Conservation (phyloP, 345 rosid species). For the Erysimum cheiranthoides region DNA sequence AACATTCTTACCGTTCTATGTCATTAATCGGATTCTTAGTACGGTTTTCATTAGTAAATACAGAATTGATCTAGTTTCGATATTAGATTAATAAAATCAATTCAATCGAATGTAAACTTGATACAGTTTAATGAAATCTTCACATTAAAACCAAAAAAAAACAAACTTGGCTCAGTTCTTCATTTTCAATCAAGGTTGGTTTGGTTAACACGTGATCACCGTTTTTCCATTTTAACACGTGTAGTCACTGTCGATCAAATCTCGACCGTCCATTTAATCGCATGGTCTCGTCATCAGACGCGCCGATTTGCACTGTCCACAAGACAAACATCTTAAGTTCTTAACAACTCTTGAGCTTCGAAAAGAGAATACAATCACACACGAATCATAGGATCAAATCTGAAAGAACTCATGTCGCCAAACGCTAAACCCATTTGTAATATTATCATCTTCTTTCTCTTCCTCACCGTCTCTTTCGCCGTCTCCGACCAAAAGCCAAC, state of each 20-base stretch:
- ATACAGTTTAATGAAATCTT: neutral
- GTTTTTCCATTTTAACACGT: constrained; percentile 19
- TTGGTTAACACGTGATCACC: constrained; percentile 2
- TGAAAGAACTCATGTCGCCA: constrained; percentile 23
- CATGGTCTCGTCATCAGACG: constrained; percentile 7
- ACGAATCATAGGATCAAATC: constrained; percentile 15
- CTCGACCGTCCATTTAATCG: constrained; percentile 27
- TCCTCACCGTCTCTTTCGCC: neutral
- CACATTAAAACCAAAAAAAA: too few species aligned
- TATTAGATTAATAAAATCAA: neutral
- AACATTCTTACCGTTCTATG: too few species aligned
- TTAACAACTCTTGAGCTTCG: constrained; percentile 6
- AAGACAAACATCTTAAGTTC: neutral
- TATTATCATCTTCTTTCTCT: constrained; percentile 29
- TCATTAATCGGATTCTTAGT: too few species aligned
- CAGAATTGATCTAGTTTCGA: neutral
- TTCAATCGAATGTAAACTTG: neutral
- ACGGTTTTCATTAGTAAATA: too few species aligned
- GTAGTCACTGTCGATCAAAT: neutral
- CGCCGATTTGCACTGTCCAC: constrained; percentile 9
- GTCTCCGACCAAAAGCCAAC: constrained; percentile 37
- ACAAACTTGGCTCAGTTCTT: too few species aligned
- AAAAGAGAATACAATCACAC: constrained; percentile 2
- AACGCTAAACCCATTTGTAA: constrained; percentile 8
- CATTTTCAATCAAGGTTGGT: neutral